phyloP scores from a whole-genome alignment of 2,329 filamentous ascomycete genomes.

The Diaporthe citrichinensis region DNA sequence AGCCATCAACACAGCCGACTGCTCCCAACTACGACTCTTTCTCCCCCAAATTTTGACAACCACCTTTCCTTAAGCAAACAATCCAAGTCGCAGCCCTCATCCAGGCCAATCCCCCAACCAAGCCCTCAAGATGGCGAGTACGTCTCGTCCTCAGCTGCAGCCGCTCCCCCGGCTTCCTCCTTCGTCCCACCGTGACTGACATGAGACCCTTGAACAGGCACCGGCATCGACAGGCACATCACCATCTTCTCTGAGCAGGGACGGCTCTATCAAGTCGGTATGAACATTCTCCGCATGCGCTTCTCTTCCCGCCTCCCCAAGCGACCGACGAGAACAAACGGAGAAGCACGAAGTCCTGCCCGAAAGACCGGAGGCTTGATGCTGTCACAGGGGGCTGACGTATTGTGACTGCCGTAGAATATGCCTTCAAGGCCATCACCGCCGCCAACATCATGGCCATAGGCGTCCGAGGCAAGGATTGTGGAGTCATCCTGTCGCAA shows the following conservation, averaged over 20 bases:
- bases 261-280: constrained; percentile 99
- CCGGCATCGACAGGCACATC: constrained; percentile 98
- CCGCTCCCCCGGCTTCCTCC: constrained; percentile 20
- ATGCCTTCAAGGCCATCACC: constrained; percentile 99
- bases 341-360: constrained; percentile 36
- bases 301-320: neutral
- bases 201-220: constrained; percentile 65
- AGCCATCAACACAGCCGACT: constrained; percentile 35
- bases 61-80: neutral
- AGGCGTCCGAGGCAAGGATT: constrained; percentile 95
- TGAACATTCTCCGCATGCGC: constrained; percentile 55
- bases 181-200: constrained; percentile 46
- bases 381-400: constrained; percentile 13
- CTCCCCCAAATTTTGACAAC: constrained; percentile 8
- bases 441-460: constrained; percentile 99
- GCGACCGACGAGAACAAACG: constrained; percentile 9
- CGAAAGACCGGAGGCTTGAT: neutral
- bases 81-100: neutral
- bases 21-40: constrained; percentile 38
- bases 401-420: constrained; percentile 74
- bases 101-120: neutral
- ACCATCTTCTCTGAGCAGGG: constrained; percentile 99
- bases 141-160: constrained; percentile 45
- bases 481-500: constrained; percentile 96
- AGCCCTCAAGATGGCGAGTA: constrained; percentile 67